A percentile compares a stretch with the other conserved stretches of the same genome.
Conservation (phyloP, 2,329 filamentous ascomycete genomes). For the Exophiala spinifera region DNA sequence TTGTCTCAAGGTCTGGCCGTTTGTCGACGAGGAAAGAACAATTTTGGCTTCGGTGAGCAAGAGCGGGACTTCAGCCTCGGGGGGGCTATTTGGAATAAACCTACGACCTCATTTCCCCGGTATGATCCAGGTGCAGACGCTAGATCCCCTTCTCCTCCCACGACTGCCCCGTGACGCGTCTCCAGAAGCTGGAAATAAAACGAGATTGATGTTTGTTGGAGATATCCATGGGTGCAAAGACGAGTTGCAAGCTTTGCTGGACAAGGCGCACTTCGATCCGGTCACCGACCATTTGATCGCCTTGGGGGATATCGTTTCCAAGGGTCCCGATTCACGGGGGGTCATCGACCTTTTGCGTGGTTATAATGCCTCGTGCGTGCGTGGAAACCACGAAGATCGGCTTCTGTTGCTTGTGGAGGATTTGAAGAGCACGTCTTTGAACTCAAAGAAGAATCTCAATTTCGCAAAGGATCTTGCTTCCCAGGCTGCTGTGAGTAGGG, state of each 20-base stretch:
- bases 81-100: slow-evolving; percentile 48
- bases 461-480: neutral
- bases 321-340: slow-evolving; percentile 77
- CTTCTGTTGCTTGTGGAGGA: slow-evolving; percentile 65
- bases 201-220: slow-evolving; percentile 74
- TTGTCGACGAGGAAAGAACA: slow-evolving; percentile 18
- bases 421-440: slow-evolving; percentile 33
- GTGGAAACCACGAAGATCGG: slow-evolving; percentile 90
- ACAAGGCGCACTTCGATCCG: slow-evolving; percentile 61
- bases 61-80: slow-evolving; percentile 28
- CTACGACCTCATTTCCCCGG: slow-evolving; percentile 47
- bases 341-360: slow-evolving; percentile 73
- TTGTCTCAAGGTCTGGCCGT: slow-evolving; percentile 18
- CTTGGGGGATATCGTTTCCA: slow-evolving; percentile 76
- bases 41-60: slow-evolving; percentile 33
- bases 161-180: slow-evolving; percentile 27
- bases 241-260: slow-evolving; percentile 61
- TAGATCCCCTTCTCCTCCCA: slow-evolving; percentile 50
- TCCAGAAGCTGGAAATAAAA: slow-evolving; percentile 36
- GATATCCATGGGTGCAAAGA: slow-evolving; percentile 87
- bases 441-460: slow-evolving; percentile 3
- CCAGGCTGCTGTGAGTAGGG: slow-evolving; percentile 26
- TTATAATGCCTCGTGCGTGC: slow-evolving; percentile 73
- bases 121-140: slow-evolving; percentile 48
- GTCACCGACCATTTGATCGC: slow-evolving; percentile 70